Evolutionary conservation across 768 basidiomycete genomes (phyloP).

Genomic region (Saitozyma podzolica): DNA sequence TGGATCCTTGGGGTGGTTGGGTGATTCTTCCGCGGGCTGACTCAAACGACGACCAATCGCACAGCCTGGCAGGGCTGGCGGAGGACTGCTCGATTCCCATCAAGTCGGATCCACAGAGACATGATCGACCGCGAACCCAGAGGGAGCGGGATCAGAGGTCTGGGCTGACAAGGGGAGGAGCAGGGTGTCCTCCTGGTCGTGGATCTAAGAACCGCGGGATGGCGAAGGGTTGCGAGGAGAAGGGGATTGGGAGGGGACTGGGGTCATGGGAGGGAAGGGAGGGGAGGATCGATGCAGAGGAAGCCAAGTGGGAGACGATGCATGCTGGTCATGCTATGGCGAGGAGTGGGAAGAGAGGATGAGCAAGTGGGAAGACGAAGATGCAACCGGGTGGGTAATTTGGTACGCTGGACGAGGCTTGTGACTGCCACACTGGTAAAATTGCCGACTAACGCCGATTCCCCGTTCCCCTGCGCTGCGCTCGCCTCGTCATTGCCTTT

Average conservation of each 20-base stretch:
- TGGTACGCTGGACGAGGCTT: too few relatives aligned
- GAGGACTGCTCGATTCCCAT: slow-evolving; percentile 21
- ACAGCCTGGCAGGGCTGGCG: slow-evolving; percentile 46
- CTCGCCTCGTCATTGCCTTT: too few relatives aligned
- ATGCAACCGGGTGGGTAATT: too few relatives aligned
- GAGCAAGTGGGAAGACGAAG: too few relatives aligned
- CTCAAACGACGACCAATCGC: slow-evolving; percentile 50
- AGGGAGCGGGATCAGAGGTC: slow-evolving; percentile 7
- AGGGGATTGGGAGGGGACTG: slow-evolving; percentile 1
- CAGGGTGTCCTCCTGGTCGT: slow-evolving; percentile 39
- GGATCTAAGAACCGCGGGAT: slow-evolving; percentile 52
- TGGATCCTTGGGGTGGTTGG: neutral
- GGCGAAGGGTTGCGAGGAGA: slow-evolving; percentile 14
- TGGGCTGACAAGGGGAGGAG: slow-evolving; percentile 15
- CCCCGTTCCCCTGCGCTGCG: too few relatives aligned
- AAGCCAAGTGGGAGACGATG: neutral
- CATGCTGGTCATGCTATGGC: neutral
- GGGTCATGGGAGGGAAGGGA: slow-evolving; percentile 6
- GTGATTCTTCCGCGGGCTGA: slow-evolving; percentile 49
- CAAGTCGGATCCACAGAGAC: neutral
- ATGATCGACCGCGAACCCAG: neutral
- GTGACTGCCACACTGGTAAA: too few relatives aligned
- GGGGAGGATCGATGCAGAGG: slow-evolving; percentile 1
- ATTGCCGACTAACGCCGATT: too few relatives aligned
- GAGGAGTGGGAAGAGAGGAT: neutral